These are phyloP conservation scores for Paraconiothyrium brasiliense DNA, from an alignment of 2,329 filamentous ascomycete species.

Conservation along the genomic window DNA sequence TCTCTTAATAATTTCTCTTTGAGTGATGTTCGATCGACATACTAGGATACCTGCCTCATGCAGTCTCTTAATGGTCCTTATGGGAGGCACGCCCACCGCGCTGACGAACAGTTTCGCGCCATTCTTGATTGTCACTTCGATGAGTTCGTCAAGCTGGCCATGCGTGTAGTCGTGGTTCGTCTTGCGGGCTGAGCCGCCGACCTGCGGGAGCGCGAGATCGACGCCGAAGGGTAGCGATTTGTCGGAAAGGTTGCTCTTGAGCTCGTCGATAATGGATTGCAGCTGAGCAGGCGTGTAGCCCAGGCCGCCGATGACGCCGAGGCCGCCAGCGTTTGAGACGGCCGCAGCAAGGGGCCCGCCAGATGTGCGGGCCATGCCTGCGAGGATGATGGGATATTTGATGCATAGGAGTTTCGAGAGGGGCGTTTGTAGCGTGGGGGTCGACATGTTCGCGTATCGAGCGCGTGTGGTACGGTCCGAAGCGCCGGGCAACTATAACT, in stretches of 20 bases:
- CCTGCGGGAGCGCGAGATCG: constrained; percentile 88
- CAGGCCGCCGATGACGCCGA: constrained; percentile 66
- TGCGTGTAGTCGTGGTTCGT: constrained; percentile 97
- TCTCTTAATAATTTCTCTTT: neutral
- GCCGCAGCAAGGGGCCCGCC: constrained; percentile 51
- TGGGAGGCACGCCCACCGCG: constrained; percentile 87
- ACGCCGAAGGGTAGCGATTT: constrained; percentile 85
- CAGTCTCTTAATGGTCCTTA: constrained; percentile 75
- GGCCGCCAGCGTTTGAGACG: constrained; percentile 81
- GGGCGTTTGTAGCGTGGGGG: constrained; percentile 48
- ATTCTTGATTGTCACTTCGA: constrained; percentile 84
- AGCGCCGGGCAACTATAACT: neutral
- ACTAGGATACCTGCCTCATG: constrained; percentile 78
- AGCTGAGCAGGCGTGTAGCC: constrained; percentile 71
- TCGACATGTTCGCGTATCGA: constrained; percentile 36
- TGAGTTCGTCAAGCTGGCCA: constrained; percentile 85
- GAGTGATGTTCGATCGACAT: neutral
- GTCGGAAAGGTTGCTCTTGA: constrained; percentile 76
- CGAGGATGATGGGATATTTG: constrained; percentile 87
- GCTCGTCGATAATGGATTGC: constrained; percentile 81
- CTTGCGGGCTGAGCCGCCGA: constrained; percentile 82
- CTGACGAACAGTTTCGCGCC: constrained; percentile 87
- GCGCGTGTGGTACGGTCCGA: neutral
- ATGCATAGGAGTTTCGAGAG: constrained; percentile 74
- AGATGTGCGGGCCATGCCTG: constrained; percentile 88